Base-by-base conservation (phyloP, 352 stramenopile species). In the Globisporangium paddicum region DNA sequence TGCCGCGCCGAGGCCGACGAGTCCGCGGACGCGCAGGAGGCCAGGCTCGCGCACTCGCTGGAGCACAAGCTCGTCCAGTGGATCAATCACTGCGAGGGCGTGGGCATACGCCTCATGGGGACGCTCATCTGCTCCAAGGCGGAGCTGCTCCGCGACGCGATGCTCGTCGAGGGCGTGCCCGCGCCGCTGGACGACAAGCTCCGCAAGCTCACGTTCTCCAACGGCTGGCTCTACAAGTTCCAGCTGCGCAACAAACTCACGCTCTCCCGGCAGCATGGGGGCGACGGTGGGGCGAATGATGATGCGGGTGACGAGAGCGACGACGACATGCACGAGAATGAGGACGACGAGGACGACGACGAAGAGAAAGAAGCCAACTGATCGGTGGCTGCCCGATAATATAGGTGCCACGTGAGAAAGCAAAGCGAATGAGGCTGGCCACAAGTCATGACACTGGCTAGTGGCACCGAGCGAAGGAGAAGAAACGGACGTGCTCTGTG, bases 171-270 rank as follows among this genome's bases (percentile, higher is more conserved):
- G 18, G 45, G 30, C 13, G 23, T 35, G 45, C 9, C 45, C 13
- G 10, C 7, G 5, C 25, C 45, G 14, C 19, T 30, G 23, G 23
- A 37, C 14, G 45, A 51, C 14, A 51, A 51, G 45, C 45, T 51
- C 10, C 45, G 45, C 6, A 37, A 51, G 45, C 45, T 51, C 25
- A 51, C 32, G 13, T 51, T 51, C 45, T 51, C 45, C 14, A 51
- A 51, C 25, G 25, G 45, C 14, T 51, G 25, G 45, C 45, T 51
- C 45, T 51, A 51, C 25, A 51, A 25, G 14, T 51, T 51, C 45
- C 45, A 51, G 14, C 14, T 51, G 18, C 45, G 45, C 10, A 28
- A 19, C 45, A 51, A 51, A 16, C 25, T 51, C 25, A 35, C 23
- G 14, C 14, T 7, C 4, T 51, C 45, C 5, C n/a, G 23, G 13